phyloP scores from a whole-genome alignment of 2,329 filamentous ascomycete genomes.

The Daldinia sp. region DNA sequence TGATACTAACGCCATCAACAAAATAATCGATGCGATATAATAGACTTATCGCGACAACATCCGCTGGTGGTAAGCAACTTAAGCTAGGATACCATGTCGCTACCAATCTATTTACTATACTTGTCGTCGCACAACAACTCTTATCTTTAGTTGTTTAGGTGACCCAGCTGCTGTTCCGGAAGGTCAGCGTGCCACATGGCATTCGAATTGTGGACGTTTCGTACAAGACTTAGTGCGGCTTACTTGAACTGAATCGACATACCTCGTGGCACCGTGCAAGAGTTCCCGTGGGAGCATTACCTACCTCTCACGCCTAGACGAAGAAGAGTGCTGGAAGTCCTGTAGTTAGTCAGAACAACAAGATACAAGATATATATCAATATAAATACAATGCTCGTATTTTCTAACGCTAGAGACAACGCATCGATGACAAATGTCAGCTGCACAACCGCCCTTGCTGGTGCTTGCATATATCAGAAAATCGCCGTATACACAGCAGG shows the following conservation, averaged over 20 bases:
- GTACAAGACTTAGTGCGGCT: slow-evolving; percentile 19
- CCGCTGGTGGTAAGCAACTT: neutral
- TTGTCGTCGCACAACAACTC: neutral
- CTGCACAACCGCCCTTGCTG: slow-evolving; percentile 6
- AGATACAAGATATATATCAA: neutral
- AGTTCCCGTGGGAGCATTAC: neutral
- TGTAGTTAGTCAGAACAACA: neutral
- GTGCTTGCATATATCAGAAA: slow-evolving; percentile 18
- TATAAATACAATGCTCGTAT: slow-evolving; percentile 10
- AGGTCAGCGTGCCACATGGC: slow-evolving; percentile 23
- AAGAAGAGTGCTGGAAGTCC: neutral
- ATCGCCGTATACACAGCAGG: slow-evolving; percentile 26
- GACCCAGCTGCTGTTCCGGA: slow-evolving; percentile 7
- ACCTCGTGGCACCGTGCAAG: slow-evolving; percentile 11
- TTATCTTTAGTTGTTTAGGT: slow-evolving; percentile 1
- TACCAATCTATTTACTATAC: slow-evolving; percentile 4
- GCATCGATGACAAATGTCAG: slow-evolving; percentile 11
- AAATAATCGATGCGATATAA: neutral
- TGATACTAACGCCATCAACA: neutral
- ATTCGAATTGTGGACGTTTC: slow-evolving; percentile 23
- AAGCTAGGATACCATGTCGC: neutral
- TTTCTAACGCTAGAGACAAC: slow-evolving; percentile 25
- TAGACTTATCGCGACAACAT: neutral
- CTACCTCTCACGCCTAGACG: neutral
- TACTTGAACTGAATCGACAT: slow-evolving; percentile 15